A percentile compares a stretch with the other conserved stretches of the same genome.
These are phyloP conservation scores for Zygosaccharomyces gambellarensis DNA, from an alignment of 805 yeast genomes.

Conservation along the genomic window DNA sequence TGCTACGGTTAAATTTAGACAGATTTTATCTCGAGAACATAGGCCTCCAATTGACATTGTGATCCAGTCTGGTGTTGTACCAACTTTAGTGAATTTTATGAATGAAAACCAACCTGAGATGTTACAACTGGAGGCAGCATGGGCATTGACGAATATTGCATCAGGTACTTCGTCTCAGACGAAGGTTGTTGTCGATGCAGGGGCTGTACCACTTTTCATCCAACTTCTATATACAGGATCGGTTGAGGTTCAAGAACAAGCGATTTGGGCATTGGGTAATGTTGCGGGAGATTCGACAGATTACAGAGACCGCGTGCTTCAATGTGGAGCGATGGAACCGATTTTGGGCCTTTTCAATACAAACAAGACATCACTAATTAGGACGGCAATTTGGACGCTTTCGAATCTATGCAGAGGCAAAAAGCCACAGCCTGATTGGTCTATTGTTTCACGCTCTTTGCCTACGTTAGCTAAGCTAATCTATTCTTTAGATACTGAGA, in stretches of 20 bases:
- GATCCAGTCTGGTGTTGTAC: slow-evolving; percentile 89
- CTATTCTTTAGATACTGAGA: slow-evolving; percentile 86
- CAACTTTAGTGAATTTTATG: slow-evolving; percentile 85
- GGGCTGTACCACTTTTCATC: slow-evolving; percentile 91
- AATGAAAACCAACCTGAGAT: slow-evolving; percentile 68
- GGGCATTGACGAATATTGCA: slow-evolving; percentile 99
- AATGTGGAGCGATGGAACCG: slow-evolving; percentile 84
- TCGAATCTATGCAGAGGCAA: slow-evolving; percentile 96
- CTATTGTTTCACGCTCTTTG: slow-evolving; percentile 73
- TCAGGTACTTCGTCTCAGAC: slow-evolving; percentile 91
- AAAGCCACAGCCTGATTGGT: slow-evolving; percentile 95
- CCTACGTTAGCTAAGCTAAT: slow-evolving; percentile 90
- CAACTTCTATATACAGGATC: slow-evolving; percentile 74
- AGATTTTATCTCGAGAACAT: slow-evolving; percentile 85
- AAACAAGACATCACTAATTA: slow-evolving; percentile 79
- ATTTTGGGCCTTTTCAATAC: slow-evolving; percentile 72
- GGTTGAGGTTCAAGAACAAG: slow-evolving; percentile 93
- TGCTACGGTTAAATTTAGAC: slow-evolving; percentile 91
- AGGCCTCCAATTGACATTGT: slow-evolving; percentile 95
- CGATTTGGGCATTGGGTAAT: slow-evolving; percentile 98
- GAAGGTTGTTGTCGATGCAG: slow-evolving; percentile 81
- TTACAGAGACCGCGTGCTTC: slow-evolving; percentile 84
- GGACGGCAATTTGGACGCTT: slow-evolving; percentile 98
- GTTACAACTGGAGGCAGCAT: slow-evolving; percentile 95
- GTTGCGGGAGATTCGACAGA: slow-evolving; percentile 95